Conservation (phyloP, 805 yeast genomes). For the Lipomyces spencermartinsiae region DNA sequence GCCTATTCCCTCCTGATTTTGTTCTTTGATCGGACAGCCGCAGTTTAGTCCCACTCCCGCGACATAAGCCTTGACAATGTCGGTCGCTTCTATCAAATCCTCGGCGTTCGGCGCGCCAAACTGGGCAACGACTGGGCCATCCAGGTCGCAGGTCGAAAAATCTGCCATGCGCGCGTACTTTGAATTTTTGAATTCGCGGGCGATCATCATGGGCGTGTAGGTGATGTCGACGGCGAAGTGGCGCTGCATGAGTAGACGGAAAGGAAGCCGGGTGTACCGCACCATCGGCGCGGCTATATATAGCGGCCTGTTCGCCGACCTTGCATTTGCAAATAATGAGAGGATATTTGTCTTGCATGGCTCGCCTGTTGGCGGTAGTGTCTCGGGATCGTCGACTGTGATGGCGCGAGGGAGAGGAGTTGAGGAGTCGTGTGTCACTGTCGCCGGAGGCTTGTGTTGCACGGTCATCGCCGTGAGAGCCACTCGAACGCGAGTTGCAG, state of each 20-base stretch:
- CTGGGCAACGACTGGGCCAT: constrained; percentile 84
- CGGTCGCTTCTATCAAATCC: constrained; percentile 81
- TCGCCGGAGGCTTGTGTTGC: neutral
- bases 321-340: constrained; percentile 18
- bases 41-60: constrained; percentile 96
- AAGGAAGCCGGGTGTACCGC: constrained; percentile 90
- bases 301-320: constrained; percentile 54
- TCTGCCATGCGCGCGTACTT: constrained; percentile 80
- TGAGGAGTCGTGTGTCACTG: neutral
- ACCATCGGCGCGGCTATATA: constrained; percentile 95
- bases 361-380: neutral
- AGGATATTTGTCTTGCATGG: constrained; percentile 12
- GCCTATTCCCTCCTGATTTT: constrained; percentile 94
- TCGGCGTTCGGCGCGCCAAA: constrained; percentile 86
- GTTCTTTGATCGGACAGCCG: constrained; percentile 97
- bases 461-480: neutral
- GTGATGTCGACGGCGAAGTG: constrained; percentile 21
- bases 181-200: constrained; percentile 91
- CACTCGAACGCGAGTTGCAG: neutral
- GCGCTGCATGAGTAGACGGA: constrained; percentile 67
- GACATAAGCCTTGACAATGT: constrained; percentile 86
- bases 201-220: constrained; percentile 92
- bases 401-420: neutral
- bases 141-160: constrained; percentile 70
- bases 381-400: constrained; percentile 7